Percentiles rank a stretch among this genome's conserved stretches.
These are phyloP conservation scores for Dimargaris cristalligena DNA, from an alignment of 192 early-diverging fungal genomes.

Conservation along the genomic window DNA sequence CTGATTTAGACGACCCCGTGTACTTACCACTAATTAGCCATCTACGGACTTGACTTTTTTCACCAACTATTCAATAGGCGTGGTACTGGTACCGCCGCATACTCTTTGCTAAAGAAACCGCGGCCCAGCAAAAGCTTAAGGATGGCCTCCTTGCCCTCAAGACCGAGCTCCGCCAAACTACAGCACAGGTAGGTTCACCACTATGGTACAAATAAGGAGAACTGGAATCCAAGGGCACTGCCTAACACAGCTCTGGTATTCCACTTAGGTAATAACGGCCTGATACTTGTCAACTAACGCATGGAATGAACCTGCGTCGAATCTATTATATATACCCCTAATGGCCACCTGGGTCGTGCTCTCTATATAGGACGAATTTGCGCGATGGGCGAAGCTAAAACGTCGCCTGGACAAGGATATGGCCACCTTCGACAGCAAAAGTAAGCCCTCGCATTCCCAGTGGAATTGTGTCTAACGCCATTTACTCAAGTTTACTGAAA, in stretches of 20 bases:
- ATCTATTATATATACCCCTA: background rate
- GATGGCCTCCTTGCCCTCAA: constrained; percentile 41
- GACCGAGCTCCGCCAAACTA: constrained; percentile 43
- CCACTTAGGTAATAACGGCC: too few relatives aligned
- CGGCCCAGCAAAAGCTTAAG: constrained; percentile 39
- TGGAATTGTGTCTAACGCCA: too few relatives aligned
- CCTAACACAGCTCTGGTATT: too few relatives aligned
- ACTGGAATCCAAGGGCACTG: too few relatives aligned
- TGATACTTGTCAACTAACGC: too few relatives aligned
- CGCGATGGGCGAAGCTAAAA: constrained; percentile 78
- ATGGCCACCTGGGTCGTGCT: background rate
- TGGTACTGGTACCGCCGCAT: constrained; percentile 7
- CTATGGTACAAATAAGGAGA: too few relatives aligned
- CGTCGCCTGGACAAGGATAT: constrained; percentile 57
- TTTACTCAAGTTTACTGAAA: too few relatives aligned
- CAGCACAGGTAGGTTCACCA: constrained; percentile 39
- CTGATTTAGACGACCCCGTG: too few relatives aligned
- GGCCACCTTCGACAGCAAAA: constrained; percentile 45
- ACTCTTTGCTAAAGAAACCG: constrained; percentile 11
- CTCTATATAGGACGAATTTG: constrained; percentile 63
- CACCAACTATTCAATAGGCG: too few relatives aligned
- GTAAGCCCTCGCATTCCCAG: too few relatives aligned
- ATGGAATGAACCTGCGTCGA: too few relatives aligned
- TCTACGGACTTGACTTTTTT: background rate
- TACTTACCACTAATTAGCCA: too few relatives aligned